These are phyloP conservation scores for Salix udensis DNA, from an alignment of 345 rosid genomes.

Conservation along the genomic window DNA sequence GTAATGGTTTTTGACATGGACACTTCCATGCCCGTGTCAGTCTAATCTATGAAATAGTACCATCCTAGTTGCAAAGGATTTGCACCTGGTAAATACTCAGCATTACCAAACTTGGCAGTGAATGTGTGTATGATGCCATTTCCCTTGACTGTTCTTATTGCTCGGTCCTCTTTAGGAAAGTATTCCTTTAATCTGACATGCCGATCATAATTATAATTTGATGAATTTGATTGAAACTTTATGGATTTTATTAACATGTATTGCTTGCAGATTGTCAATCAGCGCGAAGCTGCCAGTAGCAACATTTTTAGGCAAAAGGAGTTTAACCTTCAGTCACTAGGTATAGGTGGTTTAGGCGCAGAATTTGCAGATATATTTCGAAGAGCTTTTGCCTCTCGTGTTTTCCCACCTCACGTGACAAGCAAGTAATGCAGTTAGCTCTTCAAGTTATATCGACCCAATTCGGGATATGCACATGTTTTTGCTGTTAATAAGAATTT, in stretches of 20 bases:
- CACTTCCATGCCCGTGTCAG: background rate
- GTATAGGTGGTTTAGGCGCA: constrained; percentile 98
- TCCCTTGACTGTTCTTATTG: background rate
- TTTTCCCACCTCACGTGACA: constrained; percentile 94
- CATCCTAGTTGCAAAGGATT: background rate
- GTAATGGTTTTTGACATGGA: background rate
- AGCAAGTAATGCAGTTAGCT: constrained; percentile 52
- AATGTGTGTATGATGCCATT: background rate
- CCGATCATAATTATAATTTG: background rate
- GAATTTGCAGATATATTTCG: constrained; percentile 98
- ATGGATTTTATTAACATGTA: constrained; percentile 15
- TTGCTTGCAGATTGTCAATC: constrained; percentile 74
- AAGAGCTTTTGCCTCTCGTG: constrained; percentile 99
- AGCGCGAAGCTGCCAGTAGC: constrained; percentile 97
- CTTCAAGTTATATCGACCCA: constrained; percentile 12
- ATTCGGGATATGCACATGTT: constrained; percentile 6
- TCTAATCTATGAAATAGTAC: background rate
- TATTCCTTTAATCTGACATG: background rate
- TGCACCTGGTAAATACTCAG: background rate
- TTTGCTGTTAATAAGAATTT: constrained; percentile 21
- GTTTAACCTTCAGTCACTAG: constrained; percentile 87
- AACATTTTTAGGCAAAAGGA: constrained; percentile 90
- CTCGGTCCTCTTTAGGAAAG: background rate
- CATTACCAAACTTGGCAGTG: background rate
- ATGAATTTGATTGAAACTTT: constrained; percentile 5